phyloP scores from a whole-genome alignment of 2,329 filamentous ascomycete species.

The Hypoxylon sp. region DNA sequence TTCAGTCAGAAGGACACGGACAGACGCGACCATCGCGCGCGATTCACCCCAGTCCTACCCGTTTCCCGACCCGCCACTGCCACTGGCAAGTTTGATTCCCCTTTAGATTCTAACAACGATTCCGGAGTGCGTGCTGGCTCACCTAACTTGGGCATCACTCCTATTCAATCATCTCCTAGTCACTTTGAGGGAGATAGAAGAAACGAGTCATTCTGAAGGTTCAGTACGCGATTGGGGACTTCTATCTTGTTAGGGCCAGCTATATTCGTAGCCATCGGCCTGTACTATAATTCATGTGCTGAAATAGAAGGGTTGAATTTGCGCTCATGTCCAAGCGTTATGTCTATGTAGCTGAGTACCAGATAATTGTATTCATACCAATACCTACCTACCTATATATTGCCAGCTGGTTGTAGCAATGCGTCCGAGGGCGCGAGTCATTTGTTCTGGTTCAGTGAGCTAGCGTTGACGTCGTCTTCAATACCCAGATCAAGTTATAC shows the following conservation, averaged over 20 bases:
- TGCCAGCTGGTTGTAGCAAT: neutral
- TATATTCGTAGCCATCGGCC: neutral
- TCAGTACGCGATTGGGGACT: neutral
- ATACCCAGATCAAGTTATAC: no score
- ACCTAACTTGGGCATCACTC: neutral
- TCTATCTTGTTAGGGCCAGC: neutral
- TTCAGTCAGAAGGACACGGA: conserved; percentile 11
- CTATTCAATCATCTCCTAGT: neutral
- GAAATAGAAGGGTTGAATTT: neutral
- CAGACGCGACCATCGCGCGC: neutral
- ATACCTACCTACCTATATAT: neutral
- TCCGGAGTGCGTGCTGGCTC: neutral
- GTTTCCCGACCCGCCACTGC: neutral
- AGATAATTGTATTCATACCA: neutral
- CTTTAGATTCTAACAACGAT: neutral
- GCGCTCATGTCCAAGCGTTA: neutral
- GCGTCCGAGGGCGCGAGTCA: no score
- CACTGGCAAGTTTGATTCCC: neutral
- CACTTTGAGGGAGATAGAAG: neutral
- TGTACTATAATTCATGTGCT: neutral
- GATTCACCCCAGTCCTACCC: neutral
- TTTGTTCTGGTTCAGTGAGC: no score
- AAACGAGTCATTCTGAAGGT: neutral
- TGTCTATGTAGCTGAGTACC: neutral
- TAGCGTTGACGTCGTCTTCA: no score